Conservation (phyloP, 768 basidiomycete genomes). For the Cystobasidium tubakii region DNA sequence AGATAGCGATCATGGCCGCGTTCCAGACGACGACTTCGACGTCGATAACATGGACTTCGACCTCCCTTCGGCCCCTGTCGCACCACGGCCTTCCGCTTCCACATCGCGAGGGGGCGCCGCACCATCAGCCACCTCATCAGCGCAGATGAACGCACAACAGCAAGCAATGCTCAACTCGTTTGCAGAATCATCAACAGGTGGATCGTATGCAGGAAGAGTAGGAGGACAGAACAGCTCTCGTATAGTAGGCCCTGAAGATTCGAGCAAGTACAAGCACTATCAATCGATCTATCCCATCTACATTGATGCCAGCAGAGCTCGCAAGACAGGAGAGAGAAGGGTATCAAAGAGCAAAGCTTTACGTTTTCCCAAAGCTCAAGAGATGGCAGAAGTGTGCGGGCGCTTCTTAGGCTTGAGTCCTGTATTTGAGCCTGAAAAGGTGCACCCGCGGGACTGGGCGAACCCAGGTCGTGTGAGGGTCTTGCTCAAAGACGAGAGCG, state of each 20-base stretch:
- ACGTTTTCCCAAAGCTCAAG: slow-evolving; percentile 93
- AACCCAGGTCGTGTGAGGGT: slow-evolving; percentile 94
- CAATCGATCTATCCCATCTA: slow-evolving; percentile 77
- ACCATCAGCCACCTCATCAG: slow-evolving; percentile 2
- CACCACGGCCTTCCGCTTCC: slow-evolving; percentile 1
- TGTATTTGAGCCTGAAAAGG: slow-evolving; percentile 58
- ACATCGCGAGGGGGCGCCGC: background rate
- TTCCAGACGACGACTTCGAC: slow-evolving; percentile 57
- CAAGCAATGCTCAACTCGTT: slow-evolving; percentile 22
- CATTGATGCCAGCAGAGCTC: slow-evolving; percentile 87
- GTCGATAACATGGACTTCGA: slow-evolving; percentile 52
- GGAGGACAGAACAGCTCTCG: slow-evolving; percentile 1
- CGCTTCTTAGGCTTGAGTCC: slow-evolving; percentile 69
- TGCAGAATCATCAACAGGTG: slow-evolving; percentile 12
- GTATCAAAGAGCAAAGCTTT: slow-evolving; percentile 70
- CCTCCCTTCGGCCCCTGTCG: slow-evolving; percentile 17
- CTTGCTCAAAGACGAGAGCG: slow-evolving; percentile 52
- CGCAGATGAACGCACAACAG: slow-evolving; percentile 14
- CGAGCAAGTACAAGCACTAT: slow-evolving; percentile 29
- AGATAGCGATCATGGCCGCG: slow-evolving; percentile 23
- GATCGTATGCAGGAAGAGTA: background rate
- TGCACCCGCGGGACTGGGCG: slow-evolving; percentile 94
- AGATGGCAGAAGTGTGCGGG: slow-evolving; percentile 76
- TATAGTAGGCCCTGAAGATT: background rate
- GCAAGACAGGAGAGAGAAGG: slow-evolving; percentile 73